A percentile compares a stretch with the other conserved stretches of the same genome.
These are phyloP conservation scores for Wickerhamomyces sydowiorum DNA, from an alignment of 805 yeast species.

Conservation along the genomic window DNA sequence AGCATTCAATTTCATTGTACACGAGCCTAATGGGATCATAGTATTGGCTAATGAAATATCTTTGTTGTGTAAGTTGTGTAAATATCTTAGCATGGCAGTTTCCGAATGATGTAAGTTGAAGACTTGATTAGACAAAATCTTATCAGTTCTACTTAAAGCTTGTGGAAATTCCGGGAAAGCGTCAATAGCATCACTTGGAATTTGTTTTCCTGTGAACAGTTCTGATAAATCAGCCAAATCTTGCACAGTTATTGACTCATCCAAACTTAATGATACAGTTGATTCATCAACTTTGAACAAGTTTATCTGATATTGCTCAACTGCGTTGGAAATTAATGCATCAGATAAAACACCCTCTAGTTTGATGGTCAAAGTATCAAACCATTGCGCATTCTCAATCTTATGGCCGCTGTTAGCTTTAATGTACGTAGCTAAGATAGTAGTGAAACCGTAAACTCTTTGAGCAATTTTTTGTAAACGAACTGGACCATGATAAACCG, in stretches of 20 bases:
- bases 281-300: slow-evolving; percentile 58
- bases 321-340: slow-evolving; percentile 51
- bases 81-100: slow-evolving; percentile 88
- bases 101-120: slow-evolving; percentile 89
- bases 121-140: slow-evolving; percentile 63
- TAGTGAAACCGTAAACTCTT: slow-evolving; percentile 70
- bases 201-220: slow-evolving; percentile 47
- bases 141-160: slow-evolving; percentile 48
- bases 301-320: slow-evolving; percentile 61
- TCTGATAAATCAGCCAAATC: slow-evolving; percentile 56
- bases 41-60: slow-evolving; percentile 93
- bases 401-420: slow-evolving; percentile 34
- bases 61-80: slow-evolving; percentile 77
- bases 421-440: slow-evolving; percentile 61
- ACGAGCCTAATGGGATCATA: slow-evolving; percentile 96
- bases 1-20: slow-evolving; percentile 96
- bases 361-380: slow-evolving; percentile 79
- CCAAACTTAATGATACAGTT: slow-evolving; percentile 76
- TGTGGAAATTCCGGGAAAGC: slow-evolving; percentile 46
- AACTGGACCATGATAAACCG: slow-evolving; percentile 91
- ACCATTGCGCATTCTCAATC: slow-evolving; percentile 59
- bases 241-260: slow-evolving; percentile 69
- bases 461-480: slow-evolving; percentile 76
- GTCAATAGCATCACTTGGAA: slow-evolving; percentile 16
- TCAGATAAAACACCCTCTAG: slow-evolving; percentile 48